Evolutionary conservation across 148 eudicot species (phyloP).

Genomic region (Salicornia ramosissima): DNA sequence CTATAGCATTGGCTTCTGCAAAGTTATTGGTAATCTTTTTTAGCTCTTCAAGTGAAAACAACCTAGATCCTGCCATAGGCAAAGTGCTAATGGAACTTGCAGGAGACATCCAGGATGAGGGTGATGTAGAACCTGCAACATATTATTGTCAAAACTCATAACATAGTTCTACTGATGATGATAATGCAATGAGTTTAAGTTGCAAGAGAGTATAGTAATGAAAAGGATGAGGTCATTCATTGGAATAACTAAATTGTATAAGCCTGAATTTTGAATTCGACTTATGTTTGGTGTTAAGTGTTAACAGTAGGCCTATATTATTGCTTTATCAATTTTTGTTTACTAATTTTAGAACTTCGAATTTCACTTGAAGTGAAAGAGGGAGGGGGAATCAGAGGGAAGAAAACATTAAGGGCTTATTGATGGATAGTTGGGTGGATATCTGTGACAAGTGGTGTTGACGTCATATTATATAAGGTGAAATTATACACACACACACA

Average conservation of each 20-base stretch:
- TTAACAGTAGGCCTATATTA: too few relatives aligned
- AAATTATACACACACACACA: too few relatives aligned
- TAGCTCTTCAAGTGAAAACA: conserved; percentile 39
- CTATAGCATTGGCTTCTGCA: conserved; percentile 32
- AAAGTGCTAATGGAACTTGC: conserved; percentile 30
- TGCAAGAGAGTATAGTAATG: not conserved
- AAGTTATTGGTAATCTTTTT: conserved; percentile 37
- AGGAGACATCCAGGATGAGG: conserved; percentile 41
- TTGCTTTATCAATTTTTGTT: too few relatives aligned
- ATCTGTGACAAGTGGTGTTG: too few relatives aligned
- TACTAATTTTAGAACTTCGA: too few relatives aligned
- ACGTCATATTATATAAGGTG: too few relatives aligned
- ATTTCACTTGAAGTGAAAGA: too few relatives aligned
- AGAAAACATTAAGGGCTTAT: too few relatives aligned
- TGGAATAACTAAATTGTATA: not conserved
- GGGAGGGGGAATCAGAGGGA: too few relatives aligned
- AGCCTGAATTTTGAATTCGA: too few relatives aligned
- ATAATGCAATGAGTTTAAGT: not conserved
- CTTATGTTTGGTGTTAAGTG: too few relatives aligned
- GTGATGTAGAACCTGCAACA: conserved; percentile 10
- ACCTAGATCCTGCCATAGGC: conserved; percentile 37
- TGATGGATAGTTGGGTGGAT: too few relatives aligned
- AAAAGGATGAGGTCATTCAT: not conserved
- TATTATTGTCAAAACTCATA: not conserved
- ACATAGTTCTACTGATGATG: not conserved